Conservation (phyloP, 441 rosid species). For the Corymbia citriodora region DNA sequence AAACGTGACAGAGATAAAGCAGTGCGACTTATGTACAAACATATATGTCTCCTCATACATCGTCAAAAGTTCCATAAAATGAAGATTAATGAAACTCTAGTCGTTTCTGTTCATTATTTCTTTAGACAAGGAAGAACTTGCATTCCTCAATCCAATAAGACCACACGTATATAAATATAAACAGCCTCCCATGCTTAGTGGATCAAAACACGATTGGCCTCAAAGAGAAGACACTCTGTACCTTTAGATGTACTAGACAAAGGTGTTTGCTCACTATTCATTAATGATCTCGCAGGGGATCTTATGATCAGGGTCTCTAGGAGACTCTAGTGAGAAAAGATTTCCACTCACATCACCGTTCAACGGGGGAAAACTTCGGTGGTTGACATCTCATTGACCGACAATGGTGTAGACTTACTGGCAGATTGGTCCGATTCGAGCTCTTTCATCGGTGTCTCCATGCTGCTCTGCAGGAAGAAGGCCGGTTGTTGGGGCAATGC, state of each 20-base stretch:
- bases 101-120: not conserved
- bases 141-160: not conserved
- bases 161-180: not conserved
- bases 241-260: not conserved
- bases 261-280: not conserved
- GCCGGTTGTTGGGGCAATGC: not conserved
- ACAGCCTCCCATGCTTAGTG: not conserved
- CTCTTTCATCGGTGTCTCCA: not conserved
- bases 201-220: too few relatives aligned
- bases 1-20: accelerated
- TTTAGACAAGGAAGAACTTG: not conserved
- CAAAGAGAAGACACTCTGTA: too few relatives aligned
- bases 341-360: not conserved
- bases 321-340: not conserved
- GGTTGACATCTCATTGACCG: not conserved
- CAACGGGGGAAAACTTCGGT: not conserved
- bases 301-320: not conserved
- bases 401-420: not conserved
- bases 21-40: not conserved
- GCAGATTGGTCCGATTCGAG: not conserved
- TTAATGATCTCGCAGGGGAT: not conserved
- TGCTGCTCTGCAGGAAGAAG: not conserved
- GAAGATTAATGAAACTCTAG: accelerated
- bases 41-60: not conserved
- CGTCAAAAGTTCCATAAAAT: not conserved